A percentile compares a stretch with the other conserved stretches of the same genome.
Conservation (phyloP, 75 land plant genomes). For the Pinus tabuliformis region DNA sequence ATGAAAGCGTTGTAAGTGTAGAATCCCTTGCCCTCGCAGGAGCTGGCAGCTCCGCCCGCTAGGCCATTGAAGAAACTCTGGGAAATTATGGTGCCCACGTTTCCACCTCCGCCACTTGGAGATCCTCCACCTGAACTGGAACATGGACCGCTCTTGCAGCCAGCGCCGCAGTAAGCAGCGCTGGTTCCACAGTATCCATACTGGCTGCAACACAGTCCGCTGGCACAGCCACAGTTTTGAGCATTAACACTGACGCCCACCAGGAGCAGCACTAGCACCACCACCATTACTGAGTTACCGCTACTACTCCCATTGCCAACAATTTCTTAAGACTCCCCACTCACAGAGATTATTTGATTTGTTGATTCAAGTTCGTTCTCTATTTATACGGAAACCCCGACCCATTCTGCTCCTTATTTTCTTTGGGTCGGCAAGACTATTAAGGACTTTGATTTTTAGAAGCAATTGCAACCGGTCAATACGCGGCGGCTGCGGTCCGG, state of each 20-base stretch:
- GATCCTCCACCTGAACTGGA: not conserved
- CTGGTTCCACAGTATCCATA: conserved; percentile 41
- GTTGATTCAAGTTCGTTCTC: too few species aligned
- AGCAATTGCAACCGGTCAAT: too few species aligned
- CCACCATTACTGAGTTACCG: too few species aligned
- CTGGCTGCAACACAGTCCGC: conserved; percentile 35
- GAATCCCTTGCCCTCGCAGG: conserved; percentile 2
- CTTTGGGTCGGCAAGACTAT: too few species aligned
- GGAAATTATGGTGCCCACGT: not conserved
- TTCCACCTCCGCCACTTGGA: conserved; percentile 5
- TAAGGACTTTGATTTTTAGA: too few species aligned
- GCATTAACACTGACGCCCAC: not conserved
- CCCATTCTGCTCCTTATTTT: too few species aligned
- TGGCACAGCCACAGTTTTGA: conserved; percentile 33
- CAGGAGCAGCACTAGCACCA: too few species aligned
- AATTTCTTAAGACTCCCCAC: too few species aligned
- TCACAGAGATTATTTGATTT: too few species aligned
- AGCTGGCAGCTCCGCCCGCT: not conserved
- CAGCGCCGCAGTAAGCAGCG: conserved; percentile 36
- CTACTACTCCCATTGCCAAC: too few species aligned
- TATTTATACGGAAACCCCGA: too few species aligned
- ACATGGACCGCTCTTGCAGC: conserved; percentile 30
- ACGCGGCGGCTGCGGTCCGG: too few species aligned
- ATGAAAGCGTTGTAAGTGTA: not conserved
- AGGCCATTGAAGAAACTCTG: not conserved